Evolutionary conservation across 345 rosid species (phyloP).

Genomic region (Gossypium bickii): DNA sequence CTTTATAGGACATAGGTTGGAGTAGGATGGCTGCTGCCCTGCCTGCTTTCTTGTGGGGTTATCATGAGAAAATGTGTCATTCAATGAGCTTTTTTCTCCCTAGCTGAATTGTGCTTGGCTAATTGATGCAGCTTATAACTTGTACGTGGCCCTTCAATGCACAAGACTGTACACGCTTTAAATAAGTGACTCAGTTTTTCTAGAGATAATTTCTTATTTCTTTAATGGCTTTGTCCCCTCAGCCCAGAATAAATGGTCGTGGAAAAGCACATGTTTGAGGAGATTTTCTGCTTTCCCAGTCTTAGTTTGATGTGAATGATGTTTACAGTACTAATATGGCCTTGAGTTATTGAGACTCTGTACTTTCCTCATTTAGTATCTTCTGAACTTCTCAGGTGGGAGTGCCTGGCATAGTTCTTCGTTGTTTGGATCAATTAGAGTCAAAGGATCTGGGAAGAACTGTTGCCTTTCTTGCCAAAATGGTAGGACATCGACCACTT

Average conservation of each 20-base stretch:
- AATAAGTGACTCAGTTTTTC: neutral
- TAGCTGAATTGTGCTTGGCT: neutral
- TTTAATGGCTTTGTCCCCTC: neutral
- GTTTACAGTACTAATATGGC: neutral
- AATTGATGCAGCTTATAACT: neutral
- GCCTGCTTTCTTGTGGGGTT: neutral
- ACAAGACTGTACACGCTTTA: neutral
- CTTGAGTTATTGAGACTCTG: neutral
- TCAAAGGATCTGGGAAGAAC: slow-evolving; percentile 72
- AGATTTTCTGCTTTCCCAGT: neutral
- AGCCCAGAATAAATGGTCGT: neutral
- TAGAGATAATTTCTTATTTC: neutral
- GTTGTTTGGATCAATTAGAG: slow-evolving; percentile 79
- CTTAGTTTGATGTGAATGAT: neutral
- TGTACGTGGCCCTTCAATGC: neutral
- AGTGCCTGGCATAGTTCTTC: slow-evolving; percentile 58
- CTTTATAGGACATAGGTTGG: neutral
- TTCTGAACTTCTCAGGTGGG: slow-evolving; percentile 59
- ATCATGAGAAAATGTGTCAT: neutral
- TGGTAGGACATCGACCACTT: slow-evolving; percentile 70
- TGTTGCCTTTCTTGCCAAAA: slow-evolving; percentile 91
- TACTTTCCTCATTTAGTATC: neutral
- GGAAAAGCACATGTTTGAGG: neutral
- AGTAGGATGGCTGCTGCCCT: neutral
- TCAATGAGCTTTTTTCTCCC: neutral